These are phyloP conservation scores for Linanthus parryae DNA, from an alignment of 148 eudicot species.

Conservation along the genomic window DNA sequence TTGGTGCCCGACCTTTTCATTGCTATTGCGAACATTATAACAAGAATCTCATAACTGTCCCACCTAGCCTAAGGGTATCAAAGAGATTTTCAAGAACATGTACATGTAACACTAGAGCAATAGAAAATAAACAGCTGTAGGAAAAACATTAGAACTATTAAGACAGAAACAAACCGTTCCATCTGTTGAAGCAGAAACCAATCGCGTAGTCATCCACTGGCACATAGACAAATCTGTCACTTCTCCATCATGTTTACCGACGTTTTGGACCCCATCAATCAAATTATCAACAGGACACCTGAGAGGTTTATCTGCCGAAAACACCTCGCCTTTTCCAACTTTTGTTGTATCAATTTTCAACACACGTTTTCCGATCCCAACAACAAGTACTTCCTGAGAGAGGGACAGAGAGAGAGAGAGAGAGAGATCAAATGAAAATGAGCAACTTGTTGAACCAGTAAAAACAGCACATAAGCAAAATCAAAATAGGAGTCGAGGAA, in stretches of 20 bases:
- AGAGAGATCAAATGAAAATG: neutral
- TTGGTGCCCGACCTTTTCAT: too few relatives aligned
- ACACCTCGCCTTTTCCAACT: slow-evolving; percentile 69
- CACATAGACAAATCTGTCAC: slow-evolving; percentile 98
- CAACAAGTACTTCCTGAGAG: slow-evolving; percentile 81
- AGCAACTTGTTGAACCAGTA: neutral
- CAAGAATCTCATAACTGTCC: too few relatives aligned
- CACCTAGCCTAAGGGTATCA: too few relatives aligned
- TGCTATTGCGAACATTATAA: too few relatives aligned
- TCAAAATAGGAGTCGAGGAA: neutral
- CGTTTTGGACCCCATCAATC: slow-evolving; percentile 82
- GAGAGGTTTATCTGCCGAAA: slow-evolving; percentile 80
- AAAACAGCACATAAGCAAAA: neutral
- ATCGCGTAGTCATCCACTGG: slow-evolving; percentile 99
- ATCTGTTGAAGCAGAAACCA: slow-evolving; percentile 91
- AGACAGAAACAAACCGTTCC: slow-evolving; percentile 68
- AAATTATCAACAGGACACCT: slow-evolving; percentile 61
- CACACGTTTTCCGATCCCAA: slow-evolving; percentile 70
- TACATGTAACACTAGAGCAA: too few relatives aligned
- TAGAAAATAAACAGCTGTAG: too few relatives aligned
- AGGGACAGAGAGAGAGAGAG: neutral
- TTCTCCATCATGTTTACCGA: slow-evolving; percentile 94
- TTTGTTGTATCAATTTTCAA: slow-evolving; percentile 78
- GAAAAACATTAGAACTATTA: slow-evolving; percentile 10
- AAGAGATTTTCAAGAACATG: too few relatives aligned